A percentile compares a stretch with the other conserved stretches of the same genome.
Conservation (phyloP, 148 eudicot species). For the Heliamphora exappendiculata region DNA sequence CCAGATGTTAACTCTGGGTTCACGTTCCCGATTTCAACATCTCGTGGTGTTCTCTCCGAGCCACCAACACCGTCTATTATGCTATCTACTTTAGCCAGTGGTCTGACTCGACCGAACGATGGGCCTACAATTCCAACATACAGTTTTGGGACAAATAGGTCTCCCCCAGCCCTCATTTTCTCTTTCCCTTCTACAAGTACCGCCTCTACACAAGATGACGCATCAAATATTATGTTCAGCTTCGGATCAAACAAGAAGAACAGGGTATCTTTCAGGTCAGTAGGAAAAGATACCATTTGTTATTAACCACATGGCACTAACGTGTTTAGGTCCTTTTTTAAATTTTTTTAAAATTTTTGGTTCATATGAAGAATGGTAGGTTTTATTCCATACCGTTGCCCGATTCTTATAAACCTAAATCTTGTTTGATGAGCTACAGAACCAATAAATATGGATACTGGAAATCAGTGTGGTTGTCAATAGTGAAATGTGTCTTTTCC, state of each 20-base stretch:
- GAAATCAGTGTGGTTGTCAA: background rate
- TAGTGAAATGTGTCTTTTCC: background rate
- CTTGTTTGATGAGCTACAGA: slow-evolving; percentile 2
- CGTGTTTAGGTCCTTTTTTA: background rate
- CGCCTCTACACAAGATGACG: slow-evolving; percentile 22
- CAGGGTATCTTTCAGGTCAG: slow-evolving; percentile 54
- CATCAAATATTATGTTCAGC: slow-evolving; percentile 45
- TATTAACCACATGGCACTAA: slow-evolving; percentile 16
- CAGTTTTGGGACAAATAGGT: slow-evolving; percentile 42
- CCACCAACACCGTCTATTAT: slow-evolving; percentile 83
- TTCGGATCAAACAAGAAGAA: slow-evolving; percentile 53
- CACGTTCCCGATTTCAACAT: slow-evolving; percentile 53
- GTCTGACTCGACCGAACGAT: slow-evolving; percentile 24
- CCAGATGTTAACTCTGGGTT: slow-evolving; percentile 44
- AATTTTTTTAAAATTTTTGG: too few species aligned
- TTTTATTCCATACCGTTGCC: background rate
- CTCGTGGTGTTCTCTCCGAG: slow-evolving; percentile 46
- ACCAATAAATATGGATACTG: background rate
- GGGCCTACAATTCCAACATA: slow-evolving; percentile 31
- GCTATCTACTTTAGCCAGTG: slow-evolving; percentile 40
- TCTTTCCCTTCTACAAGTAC: slow-evolving; percentile 51
- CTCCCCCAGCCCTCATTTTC: slow-evolving; percentile 44
- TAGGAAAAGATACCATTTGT: slow-evolving; percentile 48
- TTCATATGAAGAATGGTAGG: background rate
- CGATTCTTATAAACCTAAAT: background rate